Conservation (phyloP, 768 basidiomycete genomes). For the Tricholoma saponaceum region DNA sequence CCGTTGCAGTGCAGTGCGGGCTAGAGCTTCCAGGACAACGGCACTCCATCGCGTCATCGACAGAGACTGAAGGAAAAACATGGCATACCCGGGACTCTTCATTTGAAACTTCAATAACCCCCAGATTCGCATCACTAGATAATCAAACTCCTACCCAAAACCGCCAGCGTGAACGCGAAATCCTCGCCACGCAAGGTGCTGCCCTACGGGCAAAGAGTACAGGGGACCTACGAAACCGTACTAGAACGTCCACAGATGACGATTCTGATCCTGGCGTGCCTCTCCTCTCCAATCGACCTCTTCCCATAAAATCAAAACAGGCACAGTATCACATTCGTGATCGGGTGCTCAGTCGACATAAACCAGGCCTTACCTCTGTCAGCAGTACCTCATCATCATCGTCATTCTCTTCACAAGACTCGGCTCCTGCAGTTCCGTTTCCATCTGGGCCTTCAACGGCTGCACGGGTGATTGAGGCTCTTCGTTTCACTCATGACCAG, state of each 20-base stretch:
- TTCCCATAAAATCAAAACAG: constrained; percentile 8
- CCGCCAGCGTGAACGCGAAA: constrained; percentile 19
- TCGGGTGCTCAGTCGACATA: constrained; percentile 35
- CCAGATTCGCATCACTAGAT: constrained; percentile 22
- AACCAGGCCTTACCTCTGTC: constrained; percentile 44
- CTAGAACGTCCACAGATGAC: constrained; percentile 22
- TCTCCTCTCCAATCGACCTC: constrained; percentile 28
- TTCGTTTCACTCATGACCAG: constrained; percentile 83
- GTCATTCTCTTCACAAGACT: constrained; percentile 60
- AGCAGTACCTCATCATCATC: constrained; percentile 75
- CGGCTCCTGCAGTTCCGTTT: constrained; percentile 49
- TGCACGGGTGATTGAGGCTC: constrained; percentile 66
- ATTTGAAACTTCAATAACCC: constrained; percentile 23
- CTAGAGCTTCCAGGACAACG: constrained; percentile 57
- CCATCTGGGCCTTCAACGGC: constrained; percentile 71
- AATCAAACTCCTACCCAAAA: constrained; percentile 32
- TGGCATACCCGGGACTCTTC: constrained; percentile 28
- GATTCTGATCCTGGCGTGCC: constrained; percentile 34
- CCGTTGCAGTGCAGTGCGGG: constrained; percentile 71
- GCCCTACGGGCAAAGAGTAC: constrained; percentile 49
- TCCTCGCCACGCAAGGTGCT: constrained; percentile 23
- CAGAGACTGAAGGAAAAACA: constrained; percentile 23
- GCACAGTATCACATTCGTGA: constrained; percentile 22
- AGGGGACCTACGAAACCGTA: constrained; percentile 40
- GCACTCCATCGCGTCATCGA: constrained; percentile 28